A percentile compares a stretch with the other conserved stretches of the same genome.
Conservation (phyloP, 345 rosid species). For the Rhodamnia rubescens region DNA sequence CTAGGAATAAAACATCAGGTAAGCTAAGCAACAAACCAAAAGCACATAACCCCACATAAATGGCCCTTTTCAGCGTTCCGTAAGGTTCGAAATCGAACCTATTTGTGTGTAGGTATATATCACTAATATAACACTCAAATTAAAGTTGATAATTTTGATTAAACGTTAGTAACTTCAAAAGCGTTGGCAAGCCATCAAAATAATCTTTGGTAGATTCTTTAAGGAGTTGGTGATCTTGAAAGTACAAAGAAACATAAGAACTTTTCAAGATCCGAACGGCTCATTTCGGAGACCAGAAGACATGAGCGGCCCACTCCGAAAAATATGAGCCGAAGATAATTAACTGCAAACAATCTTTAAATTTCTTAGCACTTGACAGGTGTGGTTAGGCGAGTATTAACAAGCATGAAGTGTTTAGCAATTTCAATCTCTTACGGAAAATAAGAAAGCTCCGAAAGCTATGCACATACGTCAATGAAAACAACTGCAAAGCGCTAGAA, state of each 20-base stretch:
- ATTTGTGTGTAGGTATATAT: background rate
- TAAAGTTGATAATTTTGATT: background rate
- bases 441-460: background rate
- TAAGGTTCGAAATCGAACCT: background rate
- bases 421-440: background rate
- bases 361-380: background rate
- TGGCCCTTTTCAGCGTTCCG: background rate
- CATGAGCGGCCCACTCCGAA: background rate
- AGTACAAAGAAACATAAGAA: background rate
- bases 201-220: background rate
- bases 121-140: background rate
- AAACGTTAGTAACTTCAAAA: background rate
- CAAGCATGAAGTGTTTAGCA: background rate
- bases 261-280: background rate
- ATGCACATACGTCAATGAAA: background rate
- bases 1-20: background rate
- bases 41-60: too few relatives aligned
- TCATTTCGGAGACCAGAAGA: too few relatives aligned
- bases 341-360: background rate
- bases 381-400: background rate
- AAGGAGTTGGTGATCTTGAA: background rate
- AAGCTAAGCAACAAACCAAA: too few relatives aligned
- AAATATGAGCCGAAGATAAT: background rate
- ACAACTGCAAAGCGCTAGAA: accelerated
- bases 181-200: background rate